These are phyloP conservation scores for Clonostachys solani DNA, from an alignment of 2,329 filamentous ascomycete genomes.

Conservation along the genomic window DNA sequence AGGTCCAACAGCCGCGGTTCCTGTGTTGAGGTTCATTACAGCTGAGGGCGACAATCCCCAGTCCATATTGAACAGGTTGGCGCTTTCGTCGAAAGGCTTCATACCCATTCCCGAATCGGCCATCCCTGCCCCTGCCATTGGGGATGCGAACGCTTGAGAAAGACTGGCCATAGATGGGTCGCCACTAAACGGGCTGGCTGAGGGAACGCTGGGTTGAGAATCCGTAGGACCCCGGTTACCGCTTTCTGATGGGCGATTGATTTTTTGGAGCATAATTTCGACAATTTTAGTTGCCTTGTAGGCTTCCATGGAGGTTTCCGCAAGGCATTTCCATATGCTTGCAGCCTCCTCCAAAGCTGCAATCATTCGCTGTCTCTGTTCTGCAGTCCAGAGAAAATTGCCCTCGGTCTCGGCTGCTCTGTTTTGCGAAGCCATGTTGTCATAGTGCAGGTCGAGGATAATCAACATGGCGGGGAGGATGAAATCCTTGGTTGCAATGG, in stretches of 20 bases:
- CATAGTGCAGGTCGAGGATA: slow-evolving; percentile 75
- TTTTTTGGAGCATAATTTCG: slow-evolving; percentile 79
- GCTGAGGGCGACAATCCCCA: slow-evolving; percentile 26
- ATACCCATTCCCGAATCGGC: slow-evolving; percentile 13
- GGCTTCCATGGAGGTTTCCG: slow-evolving; percentile 79
- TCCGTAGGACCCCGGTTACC: too few species aligned
- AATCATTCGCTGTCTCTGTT: slow-evolving; percentile 72
- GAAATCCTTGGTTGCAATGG: slow-evolving; percentile 80
- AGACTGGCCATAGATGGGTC: too few species aligned
- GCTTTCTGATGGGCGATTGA: slow-evolving; percentile 34
- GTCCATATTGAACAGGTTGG: slow-evolving; percentile 38
- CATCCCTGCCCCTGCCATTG: slow-evolving; percentile 15
- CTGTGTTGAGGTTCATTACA: background rate
- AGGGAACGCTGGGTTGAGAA: too few species aligned
- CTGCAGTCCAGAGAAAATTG: slow-evolving; percentile 50
- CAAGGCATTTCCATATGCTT: slow-evolving; percentile 75
- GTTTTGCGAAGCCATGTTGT: slow-evolving; percentile 41
- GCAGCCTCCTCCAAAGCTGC: slow-evolving; percentile 66
- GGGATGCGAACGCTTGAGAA: slow-evolving; percentile 7
- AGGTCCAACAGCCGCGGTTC: slow-evolving; percentile 7
- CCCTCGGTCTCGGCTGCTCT: slow-evolving; percentile 31
- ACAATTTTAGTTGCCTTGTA: slow-evolving; percentile 80
- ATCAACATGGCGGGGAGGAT: slow-evolving; percentile 82
- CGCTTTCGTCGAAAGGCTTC: slow-evolving; percentile 26
- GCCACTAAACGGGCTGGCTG: too few species aligned